Base-by-base conservation (phyloP, 805 yeast genomes). In the Barnettozyma salicaria region DNA sequence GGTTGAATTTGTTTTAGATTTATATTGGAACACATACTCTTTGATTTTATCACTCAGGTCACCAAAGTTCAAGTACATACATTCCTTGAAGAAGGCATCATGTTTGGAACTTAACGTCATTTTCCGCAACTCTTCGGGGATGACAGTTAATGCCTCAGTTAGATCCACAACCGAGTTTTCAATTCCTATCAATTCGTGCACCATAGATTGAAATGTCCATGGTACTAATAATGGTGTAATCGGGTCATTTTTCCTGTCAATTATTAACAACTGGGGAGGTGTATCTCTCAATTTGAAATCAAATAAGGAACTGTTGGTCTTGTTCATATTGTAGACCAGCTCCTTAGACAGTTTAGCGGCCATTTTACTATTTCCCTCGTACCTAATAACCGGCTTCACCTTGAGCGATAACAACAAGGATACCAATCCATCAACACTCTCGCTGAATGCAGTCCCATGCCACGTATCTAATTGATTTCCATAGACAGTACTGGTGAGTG, bases 141-240 rank as follows among this genome's bases (percentile, higher is more conserved):
- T 62, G 46, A 72, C 76, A 2, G 81, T 73, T 2, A 75, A 69
- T 6, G 41, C 29, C 1, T 59, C 51, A 0, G 79, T 65, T 24
- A 89, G 58, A 48, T 77, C 81, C 4, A 87, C 95, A 3, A 89
- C 73, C 49, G 92, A 90, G 53, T 87, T 81, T 23, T 68, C 64
- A 41, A 92, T 84, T 2, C 90, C 95, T 21, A 92, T 65, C 17
- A 88, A 70, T 56, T 94, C 97, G 57, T 90, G 95, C 13, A 92
- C 86, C 97, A 92, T 90, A 2, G 96, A 84, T 56, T 90, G 97
- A 60, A 87, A 92, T 1, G 98, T 89, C 99, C 99, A 92, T 2
- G 97, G 98, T 27, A 81, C 76, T 33, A 92, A 63, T 21, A 92
- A 68, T 1, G 99, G 97, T 1, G 99, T 90, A 11, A 90, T 67